phyloP scores from a whole-genome alignment of 257 asterid genomes.

The Solanum pimpinellifolium region DNA sequence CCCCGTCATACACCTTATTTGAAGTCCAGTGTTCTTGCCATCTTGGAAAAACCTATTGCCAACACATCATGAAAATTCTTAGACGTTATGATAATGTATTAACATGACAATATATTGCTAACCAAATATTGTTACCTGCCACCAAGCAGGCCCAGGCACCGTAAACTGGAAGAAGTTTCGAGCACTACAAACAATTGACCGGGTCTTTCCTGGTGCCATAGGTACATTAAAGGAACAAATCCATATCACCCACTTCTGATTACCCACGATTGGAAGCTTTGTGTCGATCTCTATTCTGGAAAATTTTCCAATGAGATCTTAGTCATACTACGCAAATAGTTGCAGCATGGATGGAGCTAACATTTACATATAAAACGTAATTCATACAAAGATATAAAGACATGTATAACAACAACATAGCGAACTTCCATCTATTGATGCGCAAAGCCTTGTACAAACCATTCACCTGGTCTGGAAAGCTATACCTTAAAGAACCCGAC shows the following conservation, averaged over 20 bases:
- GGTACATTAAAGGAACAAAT: slow-evolving; percentile 97
- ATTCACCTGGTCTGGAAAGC: neutral
- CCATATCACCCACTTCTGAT: slow-evolving; percentile 97
- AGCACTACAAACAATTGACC: slow-evolving; percentile 98
- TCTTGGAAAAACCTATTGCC: slow-evolving; percentile 71
- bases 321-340: neutral
- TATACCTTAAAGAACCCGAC: neutral
- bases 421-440: neutral
- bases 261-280: slow-evolving; percentile 81
- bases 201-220: slow-evolving; percentile 99
- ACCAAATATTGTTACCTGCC: slow-evolving; percentile 61
- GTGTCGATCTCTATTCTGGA: slow-evolving; percentile 87
- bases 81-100: neutral
- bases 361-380: neutral
- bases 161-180: slow-evolving; percentile 84
- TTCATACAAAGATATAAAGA: neutral
- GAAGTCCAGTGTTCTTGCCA: slow-evolving; percentile 99
- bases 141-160: slow-evolving; percentile 98
- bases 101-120: neutral
- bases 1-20: slow-evolving; percentile 91
- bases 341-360: neutral
- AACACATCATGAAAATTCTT: neutral
- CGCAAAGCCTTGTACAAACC: neutral
- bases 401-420: neutral
- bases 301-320: neutral